Evolutionary conservation across 2,329 filamentous ascomycete genomes (phyloP).

Genomic region (Chaetomiaceae sp.): DNA sequence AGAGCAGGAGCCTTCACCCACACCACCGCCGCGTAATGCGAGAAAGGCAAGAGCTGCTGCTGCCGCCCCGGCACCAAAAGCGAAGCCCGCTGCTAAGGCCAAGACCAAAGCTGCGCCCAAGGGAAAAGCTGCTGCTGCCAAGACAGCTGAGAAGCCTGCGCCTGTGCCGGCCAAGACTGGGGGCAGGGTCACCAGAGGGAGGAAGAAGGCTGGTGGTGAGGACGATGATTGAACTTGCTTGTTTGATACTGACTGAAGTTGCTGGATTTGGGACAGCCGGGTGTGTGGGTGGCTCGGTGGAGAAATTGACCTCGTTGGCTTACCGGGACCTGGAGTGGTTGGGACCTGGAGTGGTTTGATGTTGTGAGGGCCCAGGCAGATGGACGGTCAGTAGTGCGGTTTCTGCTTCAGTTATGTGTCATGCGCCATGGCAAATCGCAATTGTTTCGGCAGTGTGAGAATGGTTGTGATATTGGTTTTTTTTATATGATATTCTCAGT

Average conservation of each 20-base stretch:
- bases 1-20: neutral
- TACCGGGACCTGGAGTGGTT: no score
- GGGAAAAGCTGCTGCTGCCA: constrained; percentile 10
- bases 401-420: no score
- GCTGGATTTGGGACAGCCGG: neutral
- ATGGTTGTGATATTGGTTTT: no score
- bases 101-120: constrained; percentile 11
- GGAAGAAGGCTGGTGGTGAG: constrained; percentile 9
- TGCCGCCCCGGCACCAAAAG: neutral
- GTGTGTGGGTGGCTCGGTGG: neutral
- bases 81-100: constrained; percentile 8
- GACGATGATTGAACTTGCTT: neutral
- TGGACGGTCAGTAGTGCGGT: neutral
- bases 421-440: no score
- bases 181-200: constrained; percentile 15
- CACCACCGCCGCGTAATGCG: neutral
- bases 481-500: no score
- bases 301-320: no score
- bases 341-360: neutral
- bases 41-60: neutral
- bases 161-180: constrained; percentile 5
- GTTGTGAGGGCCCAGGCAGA: neutral
- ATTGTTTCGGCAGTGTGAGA: no score
- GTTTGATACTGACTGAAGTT: neutral
- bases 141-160: constrained; percentile 4